These are phyloP conservation scores for Conticribra weissflogii DNA, from an alignment of 108 stramenopile species.

Conservation along the genomic window DNA sequence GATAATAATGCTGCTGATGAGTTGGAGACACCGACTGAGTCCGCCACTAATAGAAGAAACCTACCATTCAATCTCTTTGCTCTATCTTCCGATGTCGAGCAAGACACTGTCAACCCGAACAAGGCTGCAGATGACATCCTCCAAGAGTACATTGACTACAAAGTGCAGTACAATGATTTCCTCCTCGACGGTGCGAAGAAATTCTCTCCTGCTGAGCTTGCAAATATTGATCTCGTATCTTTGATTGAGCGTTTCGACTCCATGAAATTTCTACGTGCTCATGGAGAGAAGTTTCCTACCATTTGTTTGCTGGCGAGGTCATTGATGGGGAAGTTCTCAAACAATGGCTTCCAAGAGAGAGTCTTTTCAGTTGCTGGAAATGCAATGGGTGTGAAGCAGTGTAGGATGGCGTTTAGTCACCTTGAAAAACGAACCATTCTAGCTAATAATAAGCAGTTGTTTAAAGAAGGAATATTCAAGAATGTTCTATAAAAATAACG, in stretches of 20 bases:
- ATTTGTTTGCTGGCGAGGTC: background rate
- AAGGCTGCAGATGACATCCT: no score
- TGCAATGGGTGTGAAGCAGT: background rate
- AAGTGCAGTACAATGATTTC: no score
- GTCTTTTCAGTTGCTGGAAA: conserved; percentile 3
- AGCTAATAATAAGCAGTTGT: background rate
- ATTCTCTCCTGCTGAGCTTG: no score
- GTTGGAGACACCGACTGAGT: no score
- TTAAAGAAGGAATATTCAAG: background rate
- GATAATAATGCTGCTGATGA: no score
- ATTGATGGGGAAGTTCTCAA: background rate
- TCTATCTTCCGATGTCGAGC: no score
- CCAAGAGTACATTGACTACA: no score
- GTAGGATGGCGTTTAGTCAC: background rate
- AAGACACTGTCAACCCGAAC: no score
- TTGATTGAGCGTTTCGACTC: background rate
- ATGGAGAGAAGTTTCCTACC: background rate
- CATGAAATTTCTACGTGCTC: background rate
- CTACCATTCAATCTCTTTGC: no score
- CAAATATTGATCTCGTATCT: background rate
- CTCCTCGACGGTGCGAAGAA: no score
- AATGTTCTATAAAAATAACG: no score
- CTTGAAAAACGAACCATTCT: background rate
- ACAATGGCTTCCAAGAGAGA: background rate
- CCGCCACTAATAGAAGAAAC: no score